Evolutionary conservation across 2,329 filamentous ascomycete species (phyloP), one percentile per base, ranked within the genome.

Genomic region (Fusarium clavum): DNA sequence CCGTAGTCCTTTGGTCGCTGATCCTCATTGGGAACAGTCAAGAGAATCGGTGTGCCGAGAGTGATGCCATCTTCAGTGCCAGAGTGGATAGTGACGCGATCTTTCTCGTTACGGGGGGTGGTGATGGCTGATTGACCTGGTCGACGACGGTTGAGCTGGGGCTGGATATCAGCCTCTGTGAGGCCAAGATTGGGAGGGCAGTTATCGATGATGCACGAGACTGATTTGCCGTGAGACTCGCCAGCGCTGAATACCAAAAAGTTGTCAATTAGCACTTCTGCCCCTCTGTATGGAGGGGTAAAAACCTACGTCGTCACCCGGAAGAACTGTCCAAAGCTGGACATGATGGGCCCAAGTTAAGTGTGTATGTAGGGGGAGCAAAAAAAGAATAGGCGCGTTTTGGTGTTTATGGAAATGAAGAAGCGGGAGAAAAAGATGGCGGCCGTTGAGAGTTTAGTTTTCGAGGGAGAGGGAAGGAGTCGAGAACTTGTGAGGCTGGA

Each of bases 141-240:
- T 64, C 95, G 88, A 66, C 95, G 89, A 71, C 95, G 91, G 69
- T 92, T 97, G 88, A 98, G 93, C 83, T 98, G 94, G 51, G 94
- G 94, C 83, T 99, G 95, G 78, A 98, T 97, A 78, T 97, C 93
- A 57, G 84, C 86, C 81, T 97, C 94, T 68, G 89, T 92, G 80
- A 98, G 89, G 76, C 90, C 84, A 86, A 98, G 91, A 76, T 93
- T 93, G 16, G 96, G 94, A 38, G 95, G 96, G 77, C 90, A 92
- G 75, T 94, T 94, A 79, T 98, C 95, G 81, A 98, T 91, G 77
- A 98, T 98, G 84, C 93, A 97, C 78, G 94, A 94, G 76, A 98
- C 94, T 32, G 92, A 95, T 77, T 91, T 91, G 84, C 95, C 97
- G 83, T 98, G 95, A 61, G 93, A 97, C 78, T 86, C 84, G 77